A percentile compares a stretch with the other conserved stretches of the same genome.
These are phyloP conservation scores for Suillus americanus DNA, from an alignment of 768 basidiomycete genomes.

Conservation along the genomic window DNA sequence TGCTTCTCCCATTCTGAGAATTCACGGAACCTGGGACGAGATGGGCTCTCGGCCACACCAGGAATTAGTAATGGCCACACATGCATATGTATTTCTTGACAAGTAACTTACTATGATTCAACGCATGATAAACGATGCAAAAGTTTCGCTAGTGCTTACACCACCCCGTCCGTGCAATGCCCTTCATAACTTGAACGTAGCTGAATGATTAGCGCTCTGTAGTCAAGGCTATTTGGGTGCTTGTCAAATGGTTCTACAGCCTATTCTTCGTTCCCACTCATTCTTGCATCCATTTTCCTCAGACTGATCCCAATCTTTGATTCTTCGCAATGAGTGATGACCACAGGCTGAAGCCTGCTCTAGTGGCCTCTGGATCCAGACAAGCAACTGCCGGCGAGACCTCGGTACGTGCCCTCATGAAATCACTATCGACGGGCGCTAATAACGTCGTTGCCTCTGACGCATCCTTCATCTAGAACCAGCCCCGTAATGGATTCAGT, in stretches of 20 bases:
- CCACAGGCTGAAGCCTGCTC: background rate
- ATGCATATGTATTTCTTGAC: too few relatives aligned
- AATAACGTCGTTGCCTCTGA: background rate
- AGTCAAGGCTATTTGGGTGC: background rate
- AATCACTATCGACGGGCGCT: background rate
- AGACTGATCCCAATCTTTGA: background rate
- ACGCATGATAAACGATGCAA: too few relatives aligned
- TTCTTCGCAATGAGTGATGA: background rate
- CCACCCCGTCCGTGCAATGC: too few relatives aligned
- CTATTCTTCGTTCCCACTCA: background rate
- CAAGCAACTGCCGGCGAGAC: background rate
- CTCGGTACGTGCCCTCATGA: background rate
- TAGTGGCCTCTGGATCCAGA: background rate
- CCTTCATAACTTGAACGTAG: too few relatives aligned
- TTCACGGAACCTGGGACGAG: conserved; percentile 41
- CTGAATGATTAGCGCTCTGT: background rate
- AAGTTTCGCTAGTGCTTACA: too few relatives aligned
- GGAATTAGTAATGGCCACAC: conserved; percentile 21
- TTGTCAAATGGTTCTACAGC: background rate
- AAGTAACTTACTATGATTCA: too few relatives aligned
- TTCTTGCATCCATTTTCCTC: background rate
- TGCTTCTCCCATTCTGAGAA: conserved; percentile 88
- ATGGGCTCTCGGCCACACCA: conserved; percentile 54
- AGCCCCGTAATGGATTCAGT: background rate
- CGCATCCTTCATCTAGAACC: background rate